phyloP scores from a whole-genome alignment of 768 basidiomycete genomes.

The Podaxis sp. region DNA sequence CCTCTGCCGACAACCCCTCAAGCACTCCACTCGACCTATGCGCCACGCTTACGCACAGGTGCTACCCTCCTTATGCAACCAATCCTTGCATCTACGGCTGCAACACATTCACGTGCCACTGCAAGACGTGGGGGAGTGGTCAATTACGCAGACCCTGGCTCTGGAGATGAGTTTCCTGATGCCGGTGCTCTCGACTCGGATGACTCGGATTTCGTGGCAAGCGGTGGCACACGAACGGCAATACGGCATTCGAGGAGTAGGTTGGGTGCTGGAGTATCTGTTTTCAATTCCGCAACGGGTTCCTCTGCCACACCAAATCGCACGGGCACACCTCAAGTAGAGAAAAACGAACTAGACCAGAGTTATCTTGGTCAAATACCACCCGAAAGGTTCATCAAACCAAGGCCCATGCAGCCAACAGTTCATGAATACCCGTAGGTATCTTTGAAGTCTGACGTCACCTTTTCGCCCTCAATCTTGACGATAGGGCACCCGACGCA shows the following conservation, averaged over 20 bases:
- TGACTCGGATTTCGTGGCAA: constrained; percentile 77
- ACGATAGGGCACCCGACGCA: constrained; percentile 54
- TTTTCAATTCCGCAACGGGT: constrained; percentile 53
- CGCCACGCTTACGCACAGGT: constrained; percentile 88
- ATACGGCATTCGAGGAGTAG: constrained; percentile 40
- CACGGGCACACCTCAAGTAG: constrained; percentile 35
- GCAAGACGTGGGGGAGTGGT: constrained; percentile 65
- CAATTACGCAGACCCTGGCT: constrained; percentile 86
- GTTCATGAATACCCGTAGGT: constrained; percentile 76
- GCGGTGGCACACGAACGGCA: constrained; percentile 55
- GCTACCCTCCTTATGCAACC: constrained; percentile 90
- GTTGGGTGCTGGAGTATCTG: constrained; percentile 44
- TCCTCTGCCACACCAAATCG: constrained; percentile 22
- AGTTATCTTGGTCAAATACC: constrained; percentile 87
- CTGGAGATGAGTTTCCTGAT: constrained; percentile 77
- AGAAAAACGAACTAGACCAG: constrained; percentile 61
- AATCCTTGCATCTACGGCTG: constrained; percentile 41
- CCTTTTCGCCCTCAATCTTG: background rate
- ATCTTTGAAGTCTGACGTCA: background rate
- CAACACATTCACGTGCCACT: constrained; percentile 36
- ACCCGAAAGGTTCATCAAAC: constrained; percentile 70
- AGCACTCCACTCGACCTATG: constrained; percentile 76
- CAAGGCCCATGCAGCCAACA: constrained; percentile 53
- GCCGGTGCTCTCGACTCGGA: constrained; percentile 81
- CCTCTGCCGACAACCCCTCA: constrained; percentile 62